Evolutionary conservation across 2,329 filamentous ascomycete species (phyloP), one percentile per base, ranked within the genome.

Genomic region (Myotisia sp.): DNA sequence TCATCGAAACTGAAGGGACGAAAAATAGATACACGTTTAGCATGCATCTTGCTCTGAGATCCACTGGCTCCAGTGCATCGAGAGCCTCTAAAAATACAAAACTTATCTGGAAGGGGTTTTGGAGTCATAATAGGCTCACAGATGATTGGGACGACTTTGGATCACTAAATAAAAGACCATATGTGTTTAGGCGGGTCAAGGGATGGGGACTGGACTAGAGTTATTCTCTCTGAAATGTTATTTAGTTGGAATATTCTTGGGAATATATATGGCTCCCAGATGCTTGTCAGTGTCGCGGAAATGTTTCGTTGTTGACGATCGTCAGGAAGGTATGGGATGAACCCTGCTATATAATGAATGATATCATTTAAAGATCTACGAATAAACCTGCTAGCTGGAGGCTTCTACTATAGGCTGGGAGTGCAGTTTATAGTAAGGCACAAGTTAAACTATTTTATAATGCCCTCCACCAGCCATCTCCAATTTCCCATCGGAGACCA

Each of bases 91-190:
- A 75, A 51, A 93, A 92, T 49, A 94, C 87, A 42, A 93, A 92
- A 58, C 59, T 98, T 33, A 62, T 65, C 0, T 98, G 90, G 87
- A 79, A 79, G 47, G 79, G 80, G 1, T 94, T 86, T 53, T 92
- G 83, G 73, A 87, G 78, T 60, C 87, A 92, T 52, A 92, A 95
- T 52, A 71, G 72, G 45, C 56, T 92, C 49, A 92, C 84, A 5
- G 85, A 92, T 53, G 86, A 94, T 56, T 90, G 82, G 80, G 82
- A 68, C 3, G 79, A 82, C 58, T 95, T 95, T 56, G 63, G 62
- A 2, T 48, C 77, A 45, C 70, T 68, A 50, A 73, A 78, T 47
- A 70, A 76, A 53, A 59, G 65, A 40, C 57, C 70, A 2, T 77
- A 68, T 49, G 72, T 71, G 40, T 78, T 72, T 59, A 68, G 67